Percentiles rank a stretch among this genome's conserved stretches.
Conservation (phyloP, 116 monocot species). For the Thalassia testudinum region DNA sequence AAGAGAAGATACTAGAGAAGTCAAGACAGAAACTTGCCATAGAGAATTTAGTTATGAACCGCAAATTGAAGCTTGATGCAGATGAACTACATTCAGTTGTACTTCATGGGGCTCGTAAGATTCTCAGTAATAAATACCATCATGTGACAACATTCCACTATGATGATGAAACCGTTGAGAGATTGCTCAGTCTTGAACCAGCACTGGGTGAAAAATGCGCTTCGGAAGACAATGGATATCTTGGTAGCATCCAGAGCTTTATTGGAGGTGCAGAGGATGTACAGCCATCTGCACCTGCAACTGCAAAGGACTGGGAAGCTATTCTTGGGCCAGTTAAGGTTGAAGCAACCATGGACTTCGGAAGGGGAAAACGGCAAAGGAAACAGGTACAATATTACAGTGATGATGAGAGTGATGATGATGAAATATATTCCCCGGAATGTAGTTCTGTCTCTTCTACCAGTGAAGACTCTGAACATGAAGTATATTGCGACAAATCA, state of each 20-base stretch:
- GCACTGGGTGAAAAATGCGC: constrained; percentile 17
- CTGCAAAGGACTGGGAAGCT: constrained; percentile 19
- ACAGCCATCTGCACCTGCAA: constrained; percentile 8
- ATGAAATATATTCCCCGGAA: constrained; percentile 26
- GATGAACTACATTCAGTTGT: constrained; percentile 24
- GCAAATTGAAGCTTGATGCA: constrained; percentile 13
- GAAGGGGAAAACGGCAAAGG: constrained; percentile 34
- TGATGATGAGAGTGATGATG: constrained; percentile 16
- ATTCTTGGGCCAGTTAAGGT: constrained; percentile 20
- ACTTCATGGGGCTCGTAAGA: constrained; percentile 29
- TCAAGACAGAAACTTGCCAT: constrained; percentile 40
- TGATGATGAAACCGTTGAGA: constrained; percentile 31
- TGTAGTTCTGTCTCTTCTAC: constrained; percentile 3
- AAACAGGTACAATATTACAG: constrained; percentile 15
- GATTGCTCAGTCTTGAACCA: constrained; percentile 35
- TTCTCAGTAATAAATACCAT: constrained; percentile 20
- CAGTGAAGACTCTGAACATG: too few relatives aligned
- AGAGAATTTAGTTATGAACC: constrained; percentile 45
- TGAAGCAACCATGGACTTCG: constrained; percentile 5
- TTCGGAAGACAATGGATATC: constrained; percentile 33
- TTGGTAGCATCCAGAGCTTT: constrained; percentile 42
- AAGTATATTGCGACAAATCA: too few relatives aligned
- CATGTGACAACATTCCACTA: constrained; percentile 23
- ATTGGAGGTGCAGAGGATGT: constrained; percentile 9
- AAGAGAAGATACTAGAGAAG: constrained; percentile 39